Percentiles rank a stretch among this genome's conserved stretches.
These are phyloP conservation scores for Paecilomyces dactylethromorphus DNA, from an alignment of 2,329 filamentous ascomycete species.

Conservation along the genomic window DNA sequence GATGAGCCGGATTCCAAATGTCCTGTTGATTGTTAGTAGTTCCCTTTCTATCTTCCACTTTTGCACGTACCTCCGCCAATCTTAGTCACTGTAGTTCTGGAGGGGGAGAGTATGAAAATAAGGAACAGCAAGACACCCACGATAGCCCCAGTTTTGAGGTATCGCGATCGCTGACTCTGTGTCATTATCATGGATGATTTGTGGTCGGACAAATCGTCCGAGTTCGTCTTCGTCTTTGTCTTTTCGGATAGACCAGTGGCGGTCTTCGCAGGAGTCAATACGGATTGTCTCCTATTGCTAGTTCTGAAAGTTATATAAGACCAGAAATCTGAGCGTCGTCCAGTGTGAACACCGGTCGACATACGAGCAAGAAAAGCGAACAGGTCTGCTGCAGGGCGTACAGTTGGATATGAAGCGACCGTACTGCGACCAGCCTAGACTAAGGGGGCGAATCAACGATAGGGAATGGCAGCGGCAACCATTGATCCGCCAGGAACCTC, in stretches of 20 bases:
- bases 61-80: slow-evolving; percentile 16
- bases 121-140: slow-evolving; percentile 52
- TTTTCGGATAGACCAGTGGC: slow-evolving; percentile 42
- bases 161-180: slow-evolving; percentile 55
- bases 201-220: slow-evolving; percentile 29
- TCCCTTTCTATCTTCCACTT: not conserved
- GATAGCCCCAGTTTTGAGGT: slow-evolving; percentile 56
- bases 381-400: slow-evolving; percentile 14
- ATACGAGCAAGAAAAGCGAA: slow-evolving; percentile 36
- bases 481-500: slow-evolving; percentile 22
- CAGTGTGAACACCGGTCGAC: slow-evolving; percentile 50
- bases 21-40: slow-evolving; percentile 7
- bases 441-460: slow-evolving; percentile 18
- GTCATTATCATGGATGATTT: slow-evolving; percentile 47
- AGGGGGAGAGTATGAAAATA: slow-evolving; percentile 48
- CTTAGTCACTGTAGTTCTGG: slow-evolving; percentile 19
- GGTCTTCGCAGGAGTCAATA: slow-evolving; percentile 42
- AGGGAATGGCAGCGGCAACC: slow-evolving; percentile 13
- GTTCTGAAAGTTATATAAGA: slow-evolving; percentile 46
- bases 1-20: slow-evolving; percentile 31
- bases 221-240: slow-evolving; percentile 39
- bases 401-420: slow-evolving; percentile 1
- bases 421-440: slow-evolving; percentile 1
- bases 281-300: slow-evolving; percentile 46
- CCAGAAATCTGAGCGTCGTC: slow-evolving; percentile 45